Evolutionary conservation across 2,329 filamentous ascomycete genomes (phyloP).

Genomic region (Colletotrichum acutatum): DNA sequence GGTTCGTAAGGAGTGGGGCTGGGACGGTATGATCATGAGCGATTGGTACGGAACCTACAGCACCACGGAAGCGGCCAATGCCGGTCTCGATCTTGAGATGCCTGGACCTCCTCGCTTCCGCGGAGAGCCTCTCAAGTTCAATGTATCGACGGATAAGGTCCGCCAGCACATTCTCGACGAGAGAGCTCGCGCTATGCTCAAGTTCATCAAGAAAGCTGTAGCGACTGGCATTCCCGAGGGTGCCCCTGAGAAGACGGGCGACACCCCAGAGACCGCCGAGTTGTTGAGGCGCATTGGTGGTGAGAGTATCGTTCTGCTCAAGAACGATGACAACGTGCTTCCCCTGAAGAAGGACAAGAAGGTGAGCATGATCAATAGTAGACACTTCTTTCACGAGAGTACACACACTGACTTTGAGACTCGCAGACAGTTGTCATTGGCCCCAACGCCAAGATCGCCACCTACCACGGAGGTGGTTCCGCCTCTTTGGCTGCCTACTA

Average conservation of each 20-base stretch:
- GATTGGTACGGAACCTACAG: slow-evolving; percentile 70
- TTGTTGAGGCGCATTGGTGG: slow-evolving; percentile 74
- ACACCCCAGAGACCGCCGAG: slow-evolving; percentile 71
- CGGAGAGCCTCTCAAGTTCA: slow-evolving; percentile 62
- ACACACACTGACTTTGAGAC: slow-evolving; percentile 1
- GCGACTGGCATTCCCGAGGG: slow-evolving; percentile 64
- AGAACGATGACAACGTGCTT: slow-evolving; percentile 74
- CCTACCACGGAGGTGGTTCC: slow-evolving; percentile 73
- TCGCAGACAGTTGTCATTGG: slow-evolving; percentile 64
- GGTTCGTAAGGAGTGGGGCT: slow-evolving; percentile 67
- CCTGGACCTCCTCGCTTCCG: slow-evolving; percentile 64
- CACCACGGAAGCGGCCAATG: slow-evolving; percentile 60
- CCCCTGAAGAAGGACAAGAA: slow-evolving; percentile 73
- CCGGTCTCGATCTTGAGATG: slow-evolving; percentile 70
- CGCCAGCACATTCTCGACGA: slow-evolving; percentile 65
- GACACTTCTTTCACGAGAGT: neutral
- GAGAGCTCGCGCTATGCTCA: slow-evolving; percentile 66
- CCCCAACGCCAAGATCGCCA: slow-evolving; percentile 66
- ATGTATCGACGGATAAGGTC: slow-evolving; percentile 66
- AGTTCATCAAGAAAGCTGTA: slow-evolving; percentile 68
- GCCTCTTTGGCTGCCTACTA: slow-evolving; percentile 71
- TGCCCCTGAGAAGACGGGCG: slow-evolving; percentile 61
- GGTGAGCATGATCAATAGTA: slow-evolving; percentile 40
- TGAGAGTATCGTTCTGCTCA: slow-evolving; percentile 78
- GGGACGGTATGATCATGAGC: slow-evolving; percentile 67